Base-by-base conservation (phyloP, 257 asterid genomes). In the Przewalskia tangutica region DNA sequence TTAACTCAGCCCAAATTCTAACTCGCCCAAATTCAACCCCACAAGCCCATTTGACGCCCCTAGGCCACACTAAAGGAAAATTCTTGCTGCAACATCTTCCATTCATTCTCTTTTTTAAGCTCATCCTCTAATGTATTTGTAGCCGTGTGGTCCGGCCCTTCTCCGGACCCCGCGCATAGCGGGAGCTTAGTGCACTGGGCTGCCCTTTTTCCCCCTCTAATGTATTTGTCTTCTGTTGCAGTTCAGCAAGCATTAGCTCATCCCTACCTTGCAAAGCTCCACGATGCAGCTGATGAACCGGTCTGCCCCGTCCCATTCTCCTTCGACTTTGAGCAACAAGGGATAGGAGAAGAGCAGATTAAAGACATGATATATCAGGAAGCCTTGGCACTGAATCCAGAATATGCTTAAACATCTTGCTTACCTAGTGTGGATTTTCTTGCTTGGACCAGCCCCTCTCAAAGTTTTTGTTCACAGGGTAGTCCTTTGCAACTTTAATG, bases 301-400 rank as follows among this genome's bases (percentile, higher is more conserved):
- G 82, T 88, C 4, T 96, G 99, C 89, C 60, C 86, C 1, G 66
- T 83, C 63, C 86, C 97, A 14, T 96, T 96, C 84, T 86, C 93
- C 5, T 93, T 90, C 32, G 98, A 94, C 82, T 90, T 94, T 79
- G 99, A 96, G 92, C 86, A 88, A 53, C 95, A 91, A 83, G 87
- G 84, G 78, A 84, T 90, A 62, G 87, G 91, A 14, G 97, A 93
- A 81, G 99, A 96, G 83, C 94, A 96, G 91, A 94, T 96, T 65
- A 96, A 96, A 83, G 98, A 96, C 55, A 87, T 93, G 99, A 93
- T 96, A 48, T 94, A 92, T 90, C 86, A 86, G 67, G 98, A 96
- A 86, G 93, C 98, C 16, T 81, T 91, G 90, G 87, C 86, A 68
- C 78, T 94, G 62, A 96, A 96, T 90, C 97, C 93, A 1, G 82